Evolutionary conservation across 2,329 filamentous ascomycete genomes (phyloP).

Genomic region (Plectosphaerella plurivora): DNA sequence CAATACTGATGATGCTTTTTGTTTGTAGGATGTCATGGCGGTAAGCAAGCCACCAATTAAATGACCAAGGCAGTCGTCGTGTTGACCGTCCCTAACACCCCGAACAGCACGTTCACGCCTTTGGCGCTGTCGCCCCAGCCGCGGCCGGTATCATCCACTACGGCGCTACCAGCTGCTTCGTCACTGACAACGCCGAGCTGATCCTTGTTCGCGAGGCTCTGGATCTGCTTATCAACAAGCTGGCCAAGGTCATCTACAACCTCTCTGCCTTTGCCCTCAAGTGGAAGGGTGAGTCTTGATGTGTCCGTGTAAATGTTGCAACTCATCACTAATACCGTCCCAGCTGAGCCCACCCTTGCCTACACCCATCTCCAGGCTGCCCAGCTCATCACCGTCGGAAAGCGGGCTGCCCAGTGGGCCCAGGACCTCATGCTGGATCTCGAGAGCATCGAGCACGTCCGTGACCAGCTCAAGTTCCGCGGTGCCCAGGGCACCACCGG

Average conservation of each 20-base stretch:
- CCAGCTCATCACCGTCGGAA: constrained; percentile 61
- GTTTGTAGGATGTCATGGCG: constrained; percentile 51
- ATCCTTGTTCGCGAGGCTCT: constrained; percentile 43
- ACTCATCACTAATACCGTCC: not conserved
- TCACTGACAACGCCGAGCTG: constrained; percentile 2
- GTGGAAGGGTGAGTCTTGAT: constrained; percentile 50
- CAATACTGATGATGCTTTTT: constrained; percentile 6
- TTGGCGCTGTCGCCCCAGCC: constrained; percentile 64
- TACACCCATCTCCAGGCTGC: constrained; percentile 72
- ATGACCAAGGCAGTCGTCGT: not conserved
- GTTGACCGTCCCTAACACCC: not conserved
- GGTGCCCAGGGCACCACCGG: constrained; percentile 45
- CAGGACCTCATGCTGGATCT: constrained; percentile 65
- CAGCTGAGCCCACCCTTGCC: constrained; percentile 58
- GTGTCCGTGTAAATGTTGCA: not conserved
- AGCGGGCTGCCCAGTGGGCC: constrained; percentile 66
- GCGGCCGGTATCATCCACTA: constrained; percentile 82
- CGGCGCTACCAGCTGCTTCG: constrained; percentile 46
- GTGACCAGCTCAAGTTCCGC: constrained; percentile 67
- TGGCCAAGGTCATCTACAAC: constrained; percentile 75
- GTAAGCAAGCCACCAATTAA: constrained; percentile 24
- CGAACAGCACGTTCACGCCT: constrained; percentile 58
- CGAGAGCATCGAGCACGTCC: constrained; percentile 64
- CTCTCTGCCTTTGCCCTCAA: constrained; percentile 67
- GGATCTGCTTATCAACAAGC: constrained; percentile 70